Base-by-base conservation (phyloP, 78 protist species). In the Goniomonas avonlea region DNA sequence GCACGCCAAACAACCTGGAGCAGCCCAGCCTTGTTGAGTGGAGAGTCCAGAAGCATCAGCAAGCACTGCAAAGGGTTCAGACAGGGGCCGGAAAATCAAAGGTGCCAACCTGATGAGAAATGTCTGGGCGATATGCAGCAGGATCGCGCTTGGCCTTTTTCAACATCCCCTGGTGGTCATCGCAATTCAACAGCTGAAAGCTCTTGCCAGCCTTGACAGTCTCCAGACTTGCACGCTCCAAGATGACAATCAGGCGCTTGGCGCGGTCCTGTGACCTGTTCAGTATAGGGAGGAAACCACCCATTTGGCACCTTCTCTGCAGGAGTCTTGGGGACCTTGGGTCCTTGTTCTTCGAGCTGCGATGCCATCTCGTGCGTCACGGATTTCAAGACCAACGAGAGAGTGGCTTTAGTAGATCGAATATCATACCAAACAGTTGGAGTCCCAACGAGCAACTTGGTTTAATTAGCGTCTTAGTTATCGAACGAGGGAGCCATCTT, bases 1-100 rank as follows among this genome's bases (percentile, higher is more conserved):
- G n/a, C n/a, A n/a, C n/a, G n/a, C n/a, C n/a, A n/a, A n/a, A n/a
- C n/a, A n/a, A n/a, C 79, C 75, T 94, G 93, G 20, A 96, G 83
- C 27, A 70, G 66, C 8, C 98, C 99, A 0, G 98, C 92, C 80
- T 96, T 93, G 88, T 96, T 97, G 20, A 97, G 73, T 2, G 99
- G 99, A 58, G 91, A 80, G 78, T 97, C 99, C 20, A 96, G 88
- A 29, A 97, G 83, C 0, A 91, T 91, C 40, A 97, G 69, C 38
- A 97, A 81, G 71, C 96, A 90, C 94, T 92, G 83, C 45, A 27
- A 45, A 45, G 13, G 13, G 13, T 17, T 13, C 53, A 45, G 13
- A 45, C 9, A 45, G 13, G 13, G 13, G 23, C 61, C 9, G 32
- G 5, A 8, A 56, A 17, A 56, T 17, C n/a, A 53, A 5, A 11